Evolutionary conservation across 345 rosid species (phyloP).

Genomic region (Bruguiera sexangula): DNA sequence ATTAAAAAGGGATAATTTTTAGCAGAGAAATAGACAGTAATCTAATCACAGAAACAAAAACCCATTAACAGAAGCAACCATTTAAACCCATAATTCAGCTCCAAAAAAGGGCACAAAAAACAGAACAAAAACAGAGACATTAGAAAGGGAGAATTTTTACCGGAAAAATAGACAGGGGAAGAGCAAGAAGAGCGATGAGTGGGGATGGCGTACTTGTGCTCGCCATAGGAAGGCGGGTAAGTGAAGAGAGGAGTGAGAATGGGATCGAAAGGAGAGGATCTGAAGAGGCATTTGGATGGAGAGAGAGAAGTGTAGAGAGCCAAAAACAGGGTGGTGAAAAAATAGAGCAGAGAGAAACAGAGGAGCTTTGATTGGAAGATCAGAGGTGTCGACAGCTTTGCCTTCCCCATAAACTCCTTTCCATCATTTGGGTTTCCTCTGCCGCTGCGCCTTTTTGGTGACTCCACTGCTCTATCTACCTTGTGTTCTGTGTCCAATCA

Average conservation of each 20-base stretch:
- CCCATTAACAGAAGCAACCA: background rate
- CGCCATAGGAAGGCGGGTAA: conserved; percentile 73
- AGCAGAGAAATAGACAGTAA: too few species aligned
- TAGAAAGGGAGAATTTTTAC: conserved; percentile 15
- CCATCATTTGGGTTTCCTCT: conserved; percentile 8
- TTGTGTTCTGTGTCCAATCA: background rate
- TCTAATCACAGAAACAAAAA: too few species aligned
- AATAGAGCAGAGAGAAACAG: conserved; percentile 74
- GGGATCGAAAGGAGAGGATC: conserved; percentile 73
- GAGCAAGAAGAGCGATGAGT: conserved; percentile 66
- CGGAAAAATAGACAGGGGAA: conserved; percentile 65
- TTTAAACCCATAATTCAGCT: background rate
- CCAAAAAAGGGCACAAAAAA: background rate
- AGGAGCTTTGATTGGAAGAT: conserved; percentile 69
- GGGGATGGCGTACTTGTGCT: conserved; percentile 78
- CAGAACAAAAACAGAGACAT: background rate
- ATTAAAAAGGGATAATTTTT: background rate
- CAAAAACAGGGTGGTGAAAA: conserved; percentile 50
- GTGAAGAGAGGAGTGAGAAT: conserved; percentile 60
- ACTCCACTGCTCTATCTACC: background rate
- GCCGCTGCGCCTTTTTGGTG: background rate
- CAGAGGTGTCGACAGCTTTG: conserved; percentile 35
- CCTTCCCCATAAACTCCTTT: conserved; percentile 14
- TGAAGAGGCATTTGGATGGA: conserved; percentile 58
- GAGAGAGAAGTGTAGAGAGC: conserved; percentile 48